Conservation (phyloP, 306 rosid species). For the Sechiopsis laciniata region DNA sequence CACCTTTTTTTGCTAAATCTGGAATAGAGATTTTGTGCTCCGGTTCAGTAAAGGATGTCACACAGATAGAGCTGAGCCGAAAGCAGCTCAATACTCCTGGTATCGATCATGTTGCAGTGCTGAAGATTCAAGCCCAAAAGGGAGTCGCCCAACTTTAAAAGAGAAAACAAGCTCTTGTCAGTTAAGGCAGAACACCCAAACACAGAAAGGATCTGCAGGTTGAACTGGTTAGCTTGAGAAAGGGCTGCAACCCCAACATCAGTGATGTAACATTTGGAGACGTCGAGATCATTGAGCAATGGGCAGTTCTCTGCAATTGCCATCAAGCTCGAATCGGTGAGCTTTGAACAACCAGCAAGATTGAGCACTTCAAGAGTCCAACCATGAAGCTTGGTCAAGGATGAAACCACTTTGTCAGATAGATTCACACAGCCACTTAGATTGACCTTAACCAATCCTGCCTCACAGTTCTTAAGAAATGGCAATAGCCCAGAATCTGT, state of each 20-base stretch:
- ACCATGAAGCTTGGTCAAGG: slow-evolving; percentile 60
- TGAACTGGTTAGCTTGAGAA: slow-evolving; percentile 37
- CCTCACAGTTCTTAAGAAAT: slow-evolving; percentile 49
- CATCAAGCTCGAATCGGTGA: slow-evolving; percentile 54
- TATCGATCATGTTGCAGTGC: slow-evolving; percentile 63
- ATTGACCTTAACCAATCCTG: slow-evolving; percentile 67
- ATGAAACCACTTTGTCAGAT: slow-evolving; percentile 49
- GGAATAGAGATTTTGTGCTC: slow-evolving; percentile 19
- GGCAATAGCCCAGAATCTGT: slow-evolving; percentile 67
- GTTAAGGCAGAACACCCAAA: slow-evolving; percentile 59
- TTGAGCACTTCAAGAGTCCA: slow-evolving; percentile 62
- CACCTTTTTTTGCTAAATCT: neutral
- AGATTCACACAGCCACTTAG: slow-evolving; percentile 63
- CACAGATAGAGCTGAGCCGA: slow-evolving; percentile 61
- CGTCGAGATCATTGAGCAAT: slow-evolving; percentile 61
- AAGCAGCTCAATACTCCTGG: slow-evolving; percentile 44
- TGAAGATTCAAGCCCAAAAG: slow-evolving; percentile 69
- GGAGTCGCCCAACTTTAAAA: slow-evolving; percentile 52
- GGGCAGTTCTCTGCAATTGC: slow-evolving; percentile 64
- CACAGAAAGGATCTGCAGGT: slow-evolving; percentile 64
- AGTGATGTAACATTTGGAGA: slow-evolving; percentile 61
- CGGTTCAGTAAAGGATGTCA: slow-evolving; percentile 62
- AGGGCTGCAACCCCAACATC: slow-evolving; percentile 65
- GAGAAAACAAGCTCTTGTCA: slow-evolving; percentile 55
- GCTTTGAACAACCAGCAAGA: slow-evolving; percentile 59